Base-by-base conservation (phyloP, 495 filamentous ascomycete genomes). In the Penicillium herquei region DNA sequence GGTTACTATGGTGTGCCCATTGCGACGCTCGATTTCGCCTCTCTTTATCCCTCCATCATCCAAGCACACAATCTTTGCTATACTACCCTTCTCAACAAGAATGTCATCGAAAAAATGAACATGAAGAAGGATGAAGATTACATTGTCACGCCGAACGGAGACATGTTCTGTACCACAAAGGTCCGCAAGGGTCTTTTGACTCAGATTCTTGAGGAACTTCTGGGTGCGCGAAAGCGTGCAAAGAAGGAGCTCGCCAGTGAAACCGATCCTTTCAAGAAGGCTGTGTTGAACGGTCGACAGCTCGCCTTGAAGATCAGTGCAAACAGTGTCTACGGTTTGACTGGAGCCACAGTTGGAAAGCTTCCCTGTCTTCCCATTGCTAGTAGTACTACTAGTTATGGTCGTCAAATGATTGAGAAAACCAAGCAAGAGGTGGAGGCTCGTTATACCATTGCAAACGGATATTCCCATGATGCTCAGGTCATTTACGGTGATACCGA, bases 401-500 rank as follows among this genome's bases (percentile, higher is more conserved):
- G 94, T 49, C 88, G 94, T 49, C 88, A 96, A 66, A 99, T 99
- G 94, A 99, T 99, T 72, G 92, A 96, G 70, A 92, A 84, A 72
- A 97, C 94, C 12, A 97, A 96, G 68, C 77, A 86, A 26, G 94
- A 97, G 69, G 94, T 99, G 7, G 94, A 99, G 66, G 71, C 79
- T 33, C 82, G 82, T 55, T 99, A 96, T 62, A 93, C 84, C 16
- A 91, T 97, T 39, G 89, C 89, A 11, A 97, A 98, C 63, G 95
- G 94, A 12, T 98, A 98, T 71, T 81, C 82, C 3, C 90, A 97
- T 67, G 89, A 98, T 70, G 94, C 94, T 0, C 81, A 95, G 62
- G 94, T 99, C 70, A 95, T 99, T 55, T 99, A 99, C 60, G 94
- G 94, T 73, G 94, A 99, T 69, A 99, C 94, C 21, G 94, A 99